Percentiles rank a stretch among this genome's conserved stretches.
phyloP scores from a whole-genome alignment of 148 eudicot species.

The Dysphania ambrosioides region DNA sequence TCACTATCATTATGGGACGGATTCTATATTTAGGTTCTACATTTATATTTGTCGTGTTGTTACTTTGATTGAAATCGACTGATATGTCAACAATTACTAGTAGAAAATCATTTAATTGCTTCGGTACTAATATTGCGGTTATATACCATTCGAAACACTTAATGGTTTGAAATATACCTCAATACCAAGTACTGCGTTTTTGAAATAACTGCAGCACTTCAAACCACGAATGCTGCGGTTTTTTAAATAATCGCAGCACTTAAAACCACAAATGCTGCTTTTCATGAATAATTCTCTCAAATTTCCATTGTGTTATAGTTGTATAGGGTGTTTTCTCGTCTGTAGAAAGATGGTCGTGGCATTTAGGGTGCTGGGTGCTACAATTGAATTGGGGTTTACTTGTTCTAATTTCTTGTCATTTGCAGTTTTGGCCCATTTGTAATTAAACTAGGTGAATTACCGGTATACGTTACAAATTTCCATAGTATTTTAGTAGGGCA shows the following conservation, averaged over 20 bases:
- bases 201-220: no score
- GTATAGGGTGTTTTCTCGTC: not conserved
- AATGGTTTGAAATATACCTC: no score
- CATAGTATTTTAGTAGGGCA: no score
- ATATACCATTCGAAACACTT: not conserved
- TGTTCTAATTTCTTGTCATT: not conserved
- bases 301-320: not conserved
- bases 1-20: not conserved
- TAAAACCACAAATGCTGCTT: no score
- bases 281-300: not conserved
- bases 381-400: not conserved
- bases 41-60: not conserved
- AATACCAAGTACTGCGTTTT: no score
- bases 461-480: no score
- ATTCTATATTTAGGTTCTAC: not conserved
- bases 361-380: not conserved
- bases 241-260: no score
- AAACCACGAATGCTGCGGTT: no score
- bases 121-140: not conserved
- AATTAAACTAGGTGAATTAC: conserved; percentile 57
- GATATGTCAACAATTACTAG: no score
- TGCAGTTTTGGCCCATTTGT: conserved; percentile 66
- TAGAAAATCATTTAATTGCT: no score
- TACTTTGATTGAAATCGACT: not conserved
- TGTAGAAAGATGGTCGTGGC: not conserved